Base-by-base conservation (phyloP, 306 rosid genomes). In the Alnus glutinosa region DNA sequence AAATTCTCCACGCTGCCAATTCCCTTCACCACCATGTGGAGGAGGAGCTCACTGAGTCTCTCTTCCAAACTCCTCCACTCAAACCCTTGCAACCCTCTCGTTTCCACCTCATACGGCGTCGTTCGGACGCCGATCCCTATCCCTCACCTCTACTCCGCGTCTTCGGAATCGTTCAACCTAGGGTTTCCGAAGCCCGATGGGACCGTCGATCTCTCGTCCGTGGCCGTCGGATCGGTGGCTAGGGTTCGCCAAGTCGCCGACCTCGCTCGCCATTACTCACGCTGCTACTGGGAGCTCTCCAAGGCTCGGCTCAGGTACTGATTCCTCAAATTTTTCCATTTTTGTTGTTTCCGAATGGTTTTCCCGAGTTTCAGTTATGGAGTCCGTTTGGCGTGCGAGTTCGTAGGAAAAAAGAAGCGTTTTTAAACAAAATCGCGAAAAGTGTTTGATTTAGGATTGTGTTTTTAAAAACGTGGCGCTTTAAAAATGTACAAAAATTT, bases 221-320 rank as follows among this genome's bases (percentile, higher is more conserved):
- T 69, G 2, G 76, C 81, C 9, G 39, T 73, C 1, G 83, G 76
- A 55, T 70, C 87, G 34, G 83, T 78, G 9, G 82, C 89, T 0
- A 82, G 77, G 49, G 85, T 88, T 19, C 71, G 55, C 39, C 87
- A 82, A 28, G 67, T 81, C 6, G 62, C 84, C 0, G 83, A 85
- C 70, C 78, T 88, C 11, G 82, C 88, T 37, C 88, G 90, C 70
- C 92, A 92, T 85, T 90, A 91, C 73, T 90, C 86, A 44, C 90
- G 84, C 48, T 94, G 98, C 85, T 92, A 94, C 77, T 89, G 91
- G 89, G 90, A 94, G 28, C 71, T 66, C 49, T 66, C 71, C 71
- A 66, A 66, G 37, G 71, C 71, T 37, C 48, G 49, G 48, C 71
- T 66, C 28, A 66, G 71, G 71, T 66, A 7, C 13, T 44, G 1